Percentiles rank a stretch among this genome's conserved stretches.
These are phyloP conservation scores for Spathaspora girioi DNA, from an alignment of 805 yeast species.

Conservation along the genomic window DNA sequence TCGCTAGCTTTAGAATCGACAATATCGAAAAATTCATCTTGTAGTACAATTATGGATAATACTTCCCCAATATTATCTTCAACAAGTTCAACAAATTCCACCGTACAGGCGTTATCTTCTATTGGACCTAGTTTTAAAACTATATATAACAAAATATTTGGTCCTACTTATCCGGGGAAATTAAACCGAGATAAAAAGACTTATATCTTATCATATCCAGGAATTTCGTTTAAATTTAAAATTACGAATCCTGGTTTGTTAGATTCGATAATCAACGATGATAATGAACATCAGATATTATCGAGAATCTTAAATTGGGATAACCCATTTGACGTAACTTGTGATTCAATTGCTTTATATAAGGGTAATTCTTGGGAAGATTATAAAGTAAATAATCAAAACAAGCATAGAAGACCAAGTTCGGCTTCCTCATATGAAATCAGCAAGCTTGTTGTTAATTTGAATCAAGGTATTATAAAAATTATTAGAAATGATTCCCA, in stretches of 20 bases:
- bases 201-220: constrained; percentile 53
- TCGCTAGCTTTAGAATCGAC: background rate
- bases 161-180: constrained; percentile 60
- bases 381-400: constrained; percentile 8
- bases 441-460: constrained; percentile 14
- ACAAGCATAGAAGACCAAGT: background rate
- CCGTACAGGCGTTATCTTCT: constrained; percentile 1
- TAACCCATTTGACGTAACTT: constrained; percentile 26
- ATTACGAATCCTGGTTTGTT: constrained; percentile 18
- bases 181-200: constrained; percentile 18
- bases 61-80: constrained; percentile 2
- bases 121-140: constrained; percentile 27
- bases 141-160: constrained; percentile 54
- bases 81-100: constrained; percentile 3
- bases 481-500: constrained; percentile 14
- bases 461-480: constrained; percentile 18
- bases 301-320: constrained; percentile 32
- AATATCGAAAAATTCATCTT: constrained; percentile 10
- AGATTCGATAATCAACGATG: constrained; percentile 7
- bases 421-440: constrained; percentile 3
- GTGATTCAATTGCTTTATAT: constrained; percentile 38
- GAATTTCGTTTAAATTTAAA: constrained; percentile 49
- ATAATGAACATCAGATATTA: constrained; percentile 20
- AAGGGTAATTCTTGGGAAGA: constrained; percentile 34
- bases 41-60: constrained; percentile 1